Conservation (phyloP, 345 rosid genomes). For the Boechera stricta region DNA sequence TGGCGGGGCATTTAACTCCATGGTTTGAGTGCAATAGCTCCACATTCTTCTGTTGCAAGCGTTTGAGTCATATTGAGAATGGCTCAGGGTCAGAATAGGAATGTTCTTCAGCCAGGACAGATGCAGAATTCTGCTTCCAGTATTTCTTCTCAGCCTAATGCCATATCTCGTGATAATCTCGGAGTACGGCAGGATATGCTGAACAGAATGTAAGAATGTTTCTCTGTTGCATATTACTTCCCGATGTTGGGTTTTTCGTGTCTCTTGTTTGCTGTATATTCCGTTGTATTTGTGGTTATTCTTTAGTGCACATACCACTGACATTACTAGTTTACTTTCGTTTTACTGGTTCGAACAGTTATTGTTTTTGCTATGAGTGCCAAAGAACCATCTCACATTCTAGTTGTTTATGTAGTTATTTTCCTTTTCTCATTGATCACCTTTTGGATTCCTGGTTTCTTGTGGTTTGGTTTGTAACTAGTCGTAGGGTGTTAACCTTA, state of each 20-base stretch:
- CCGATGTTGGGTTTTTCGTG: conserved; percentile 6
- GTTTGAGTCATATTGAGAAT: conserved; percentile 29
- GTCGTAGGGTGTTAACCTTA: conserved; percentile 1
- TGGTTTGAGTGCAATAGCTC: conserved; percentile 36
- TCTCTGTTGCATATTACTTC: conserved; percentile 23
- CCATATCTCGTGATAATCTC: conserved; percentile 47
- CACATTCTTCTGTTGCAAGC: conserved; percentile 49
- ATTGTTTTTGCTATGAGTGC: not conserved
- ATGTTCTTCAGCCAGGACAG: conserved; percentile 55
- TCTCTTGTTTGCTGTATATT: not conserved
- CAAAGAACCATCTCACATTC: not conserved
- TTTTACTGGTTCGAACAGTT: not conserved
- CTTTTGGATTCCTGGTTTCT: conserved; percentile 4
- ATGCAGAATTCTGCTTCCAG: conserved; percentile 56
- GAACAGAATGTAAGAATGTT: conserved; percentile 60
- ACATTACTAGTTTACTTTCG: conserved; percentile 10
- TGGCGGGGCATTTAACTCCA: conserved; percentile 11
- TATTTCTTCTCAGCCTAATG: conserved; percentile 40
- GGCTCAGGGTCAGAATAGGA: conserved; percentile 65
- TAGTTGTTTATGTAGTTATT: not conserved
- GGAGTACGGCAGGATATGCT: conserved; percentile 53
- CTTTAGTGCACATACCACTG: conserved; percentile 15
- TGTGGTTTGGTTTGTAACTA: conserved; percentile 3
- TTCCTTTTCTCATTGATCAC: not conserved
- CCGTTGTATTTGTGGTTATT: conserved; percentile 5